Percentiles rank a stretch among this genome's conserved stretches.
Evolutionary conservation across 2,329 filamentous ascomycete genomes (phyloP).

Genomic region (Cercospora berteroae): DNA sequence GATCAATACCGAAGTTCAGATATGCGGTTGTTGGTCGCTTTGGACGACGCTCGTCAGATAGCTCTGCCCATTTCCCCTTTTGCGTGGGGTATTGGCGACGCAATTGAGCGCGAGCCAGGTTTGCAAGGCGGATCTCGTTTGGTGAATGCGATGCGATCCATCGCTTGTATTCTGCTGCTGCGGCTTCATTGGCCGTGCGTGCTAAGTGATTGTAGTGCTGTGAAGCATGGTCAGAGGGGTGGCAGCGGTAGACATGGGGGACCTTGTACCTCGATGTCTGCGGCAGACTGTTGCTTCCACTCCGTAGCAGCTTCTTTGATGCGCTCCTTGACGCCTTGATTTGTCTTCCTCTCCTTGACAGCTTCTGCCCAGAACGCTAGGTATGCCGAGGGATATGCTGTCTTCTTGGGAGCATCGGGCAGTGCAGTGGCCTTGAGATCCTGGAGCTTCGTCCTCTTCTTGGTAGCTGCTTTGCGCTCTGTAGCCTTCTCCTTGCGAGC

Average conservation of each 20-base stretch:
- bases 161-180: constrained; percentile 46
- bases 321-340: constrained; percentile 35
- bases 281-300: constrained; percentile 47
- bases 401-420: constrained; percentile 32
- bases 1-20: constrained; percentile 47
- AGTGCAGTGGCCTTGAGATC: constrained; percentile 43
- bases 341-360: neutral
- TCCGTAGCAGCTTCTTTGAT: constrained; percentile 42
- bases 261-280: constrained; percentile 47
- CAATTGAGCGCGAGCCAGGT: constrained; percentile 52
- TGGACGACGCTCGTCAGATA: constrained; percentile 56
- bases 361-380: constrained; percentile 35
- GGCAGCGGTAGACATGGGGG: neutral
- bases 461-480: constrained; percentile 15
- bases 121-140: constrained; percentile 58
- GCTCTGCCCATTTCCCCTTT: constrained; percentile 28
- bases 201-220: constrained; percentile 56
- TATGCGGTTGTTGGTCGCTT: constrained; percentile 46
- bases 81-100: constrained; percentile 22
- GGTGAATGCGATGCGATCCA: constrained; percentile 59
- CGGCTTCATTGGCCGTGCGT: constrained; percentile 47
- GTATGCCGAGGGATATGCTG: constrained; percentile 25
- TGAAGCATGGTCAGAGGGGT: neutral
- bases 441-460: constrained; percentile 32
- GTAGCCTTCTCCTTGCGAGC: constrained; percentile 13